Evolutionary conservation across 129 eudicot species (phyloP), one percentile per base, ranked within the genome.

Genomic region (Apium graveolens): DNA sequence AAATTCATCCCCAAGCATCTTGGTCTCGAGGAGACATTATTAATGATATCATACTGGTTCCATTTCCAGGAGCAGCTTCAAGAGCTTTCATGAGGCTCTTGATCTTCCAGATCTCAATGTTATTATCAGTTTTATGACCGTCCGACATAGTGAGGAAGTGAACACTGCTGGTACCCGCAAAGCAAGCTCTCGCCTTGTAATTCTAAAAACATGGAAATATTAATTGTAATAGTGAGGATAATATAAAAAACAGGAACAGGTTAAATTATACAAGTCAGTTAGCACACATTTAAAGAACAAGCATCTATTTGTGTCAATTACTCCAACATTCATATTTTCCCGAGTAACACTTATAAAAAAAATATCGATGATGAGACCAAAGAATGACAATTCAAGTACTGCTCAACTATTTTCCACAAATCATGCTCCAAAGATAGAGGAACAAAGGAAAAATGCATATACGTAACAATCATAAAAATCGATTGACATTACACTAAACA

Each of bases 31-130:
- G 80, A 60, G 80, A 74, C 75, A 71, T 71, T 0, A 71, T 71
- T 24, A 71, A 26, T 9, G 34, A 71, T 35, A 71, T 71, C 51
- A 78, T 78, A 72, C 80, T 78, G 34, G 80, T 63, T 78, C 80
- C 80, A 62, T 78, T 78, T 44, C 80, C 80, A 14, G 74, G 80
- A 41, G 80, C 80, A 60, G 80, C 80, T 62, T 78, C 80, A 31
- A 78, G 39, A 32, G 73, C 80, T 21, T 78, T 78, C 29, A 78
- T 78, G 42, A 78, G 74, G 74, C 65, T 78, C 45, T 78, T 78
- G 34, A 78, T 78, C 80, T 78, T 78, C 80, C 80, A 78, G 48
- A 78, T 63, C 80, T 78, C 73, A 29, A 78, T 78, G 51, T 78
- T 78, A 37, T 78, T 63, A 46, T 78, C 80, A 7, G 74, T 62